Evolutionary conservation across 208 protist species (phyloP), one percentile per base, ranked within the genome.

Genomic region (Crithidia mellificae): DNA sequence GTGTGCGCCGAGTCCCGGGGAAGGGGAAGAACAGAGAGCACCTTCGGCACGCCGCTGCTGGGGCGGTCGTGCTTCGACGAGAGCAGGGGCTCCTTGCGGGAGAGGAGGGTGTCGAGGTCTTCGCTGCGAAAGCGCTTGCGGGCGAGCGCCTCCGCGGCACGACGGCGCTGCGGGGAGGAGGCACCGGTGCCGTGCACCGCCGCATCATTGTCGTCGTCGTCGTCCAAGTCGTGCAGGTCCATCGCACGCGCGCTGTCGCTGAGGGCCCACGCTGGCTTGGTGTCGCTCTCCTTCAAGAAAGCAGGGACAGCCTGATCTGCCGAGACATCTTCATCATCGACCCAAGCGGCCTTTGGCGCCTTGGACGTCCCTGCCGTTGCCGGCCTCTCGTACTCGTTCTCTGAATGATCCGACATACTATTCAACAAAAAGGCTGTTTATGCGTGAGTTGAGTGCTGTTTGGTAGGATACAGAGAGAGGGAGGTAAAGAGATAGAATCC

Each of bases 121-220:
- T 89, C 87, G 59, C 73, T 83, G 64, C 91, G 87, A 63, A 85
- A 88, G 1, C 91, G 84, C 63, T 93, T 96, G 30, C 61, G 62
- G 12, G 61, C 24, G 0, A 73, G 36, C 7, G 68, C 56, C 27
- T 72, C 64, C 8, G 56, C 53, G 5, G 55, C 54, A 46, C 59
- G 54, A 29, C 62, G 36, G 36, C 56, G 46, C n/a, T 44, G 41
- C 15, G 38, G n/a, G n/a, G 52, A 41, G 36, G 36, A 41, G 12
- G 36, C 12, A n/a, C n/a, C n/a, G n/a, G n/a, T n/a, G n/a, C n/a
- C n/a, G n/a, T n/a, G n/a, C n/a, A n/a, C n/a, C n/a, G n/a, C n/a
- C n/a, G n/a, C n/a, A 12, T 41, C 9, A 41, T 41, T 12, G 36
- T 41, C 36, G 6, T 41, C 36, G 36, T 12, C 39, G 9, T 52